Evolutionary conservation across 371 early-diverging fungal genomes (phyloP), one percentile per base, ranked within the genome.

Genomic region (Mucor sp.): DNA sequence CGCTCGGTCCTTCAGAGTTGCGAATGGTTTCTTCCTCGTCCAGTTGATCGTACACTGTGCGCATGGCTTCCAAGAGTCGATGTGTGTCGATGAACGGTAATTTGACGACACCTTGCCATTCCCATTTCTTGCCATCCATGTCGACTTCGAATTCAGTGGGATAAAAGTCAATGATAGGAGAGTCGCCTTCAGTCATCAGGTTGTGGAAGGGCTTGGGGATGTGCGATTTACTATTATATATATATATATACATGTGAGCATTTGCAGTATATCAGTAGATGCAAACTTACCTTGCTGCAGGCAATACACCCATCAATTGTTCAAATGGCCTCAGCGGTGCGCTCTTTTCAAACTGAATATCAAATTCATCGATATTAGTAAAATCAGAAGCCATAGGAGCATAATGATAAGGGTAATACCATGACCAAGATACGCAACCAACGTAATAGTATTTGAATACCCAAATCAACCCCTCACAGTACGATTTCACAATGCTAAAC

Each of bases 361-460:
- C 83, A 57, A 94, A 76, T 60, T 89, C 77, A 55, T 80, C 91
- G 68, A 94, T 87, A 68, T 92, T 90, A 47, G 88, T 83, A 74
- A 99, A 94, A 78, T 98, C 97, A 6, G 90, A 89, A 4, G 95
- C 94, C 82, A 96, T 94, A 12, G 99, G 99, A 21, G 99, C 95
- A 79, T 98, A 99, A 80, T 99, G 95, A 78, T 94, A 95, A 4
- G 99, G 99, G 76, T 94, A 99, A 83, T 91, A 99, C 98, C 98
- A 99, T 37, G 93, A 90, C 99, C 99, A 99, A 23, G 96, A 95
- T 14, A 91, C 94, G 66, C 93, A 93, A 21, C 98, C 90, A 73
- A 91, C 87, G 77, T 96, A 96, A 74, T 99, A 99, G 80, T 99
- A 99, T 70, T 91, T 90, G 63, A 98, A 90, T 27, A 99, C 97